Evolutionary conservation across 805 yeast species (phyloP).

Genomic region (Hanseniaspora mollemarum): DNA sequence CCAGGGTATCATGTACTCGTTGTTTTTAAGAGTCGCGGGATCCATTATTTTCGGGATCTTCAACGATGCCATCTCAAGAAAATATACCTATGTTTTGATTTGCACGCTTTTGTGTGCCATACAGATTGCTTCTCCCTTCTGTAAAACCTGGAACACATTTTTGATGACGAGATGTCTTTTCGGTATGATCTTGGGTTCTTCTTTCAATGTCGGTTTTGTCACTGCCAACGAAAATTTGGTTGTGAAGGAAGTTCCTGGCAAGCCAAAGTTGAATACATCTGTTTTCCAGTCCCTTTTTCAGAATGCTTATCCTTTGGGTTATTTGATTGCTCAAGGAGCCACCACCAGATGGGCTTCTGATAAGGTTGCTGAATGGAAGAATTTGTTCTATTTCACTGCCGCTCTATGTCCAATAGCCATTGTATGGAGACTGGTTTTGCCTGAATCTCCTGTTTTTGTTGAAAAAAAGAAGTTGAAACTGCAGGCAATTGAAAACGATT

Average conservation of each 20-base stretch:
- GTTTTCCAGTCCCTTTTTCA: constrained; percentile 58
- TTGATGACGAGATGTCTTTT: constrained; percentile 51
- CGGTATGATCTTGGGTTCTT: constrained; percentile 64
- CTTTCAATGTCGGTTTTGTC: constrained; percentile 54
- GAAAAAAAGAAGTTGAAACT: constrained; percentile 31
- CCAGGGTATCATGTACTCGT: constrained; percentile 63
- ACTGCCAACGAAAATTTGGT: constrained; percentile 61
- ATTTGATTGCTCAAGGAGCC: constrained; percentile 52
- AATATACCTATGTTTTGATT: constrained; percentile 50
- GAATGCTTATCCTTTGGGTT: constrained; percentile 70
- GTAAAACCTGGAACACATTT: constrained; percentile 46
- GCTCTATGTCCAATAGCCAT: constrained; percentile 39
- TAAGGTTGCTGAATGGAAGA: constrained; percentile 42
- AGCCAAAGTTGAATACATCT: constrained; percentile 6
- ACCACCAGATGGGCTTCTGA: constrained; percentile 50
- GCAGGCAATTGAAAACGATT: constrained; percentile 25
- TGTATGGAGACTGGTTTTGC: constrained; percentile 34
- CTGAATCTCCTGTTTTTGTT: constrained; percentile 44
- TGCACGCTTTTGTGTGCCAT: constrained; percentile 41
- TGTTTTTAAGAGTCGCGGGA: constrained; percentile 62
- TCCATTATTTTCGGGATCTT: constrained; percentile 54
- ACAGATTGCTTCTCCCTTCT: constrained; percentile 59
- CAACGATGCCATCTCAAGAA: constrained; percentile 56
- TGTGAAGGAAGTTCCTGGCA: constrained; percentile 38
- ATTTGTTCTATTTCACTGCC: constrained; percentile 60